A percentile compares a stretch with the other conserved stretches of the same genome.
Conservation (phyloP, 2,329 filamentous ascomycete genomes). For the Sporothrix dimorphospora region DNA sequence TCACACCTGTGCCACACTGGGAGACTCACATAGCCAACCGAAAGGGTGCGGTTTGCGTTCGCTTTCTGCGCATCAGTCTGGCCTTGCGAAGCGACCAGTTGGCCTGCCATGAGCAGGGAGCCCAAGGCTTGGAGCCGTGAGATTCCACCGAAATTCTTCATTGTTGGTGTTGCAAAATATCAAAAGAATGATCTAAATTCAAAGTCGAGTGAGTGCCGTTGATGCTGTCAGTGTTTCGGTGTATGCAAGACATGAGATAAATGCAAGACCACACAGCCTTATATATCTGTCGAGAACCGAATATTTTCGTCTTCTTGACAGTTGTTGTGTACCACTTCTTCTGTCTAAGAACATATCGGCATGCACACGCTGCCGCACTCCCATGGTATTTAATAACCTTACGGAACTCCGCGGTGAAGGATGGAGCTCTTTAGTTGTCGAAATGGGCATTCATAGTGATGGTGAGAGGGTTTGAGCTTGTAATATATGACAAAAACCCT, state of each 20-base stretch:
- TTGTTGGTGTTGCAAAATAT: not conserved
- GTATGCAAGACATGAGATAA: not conserved
- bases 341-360: not conserved
- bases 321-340: not conserved
- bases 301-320: not conserved
- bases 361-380: not conserved
- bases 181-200: not conserved
- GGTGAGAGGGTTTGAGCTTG: conserved; percentile 9
- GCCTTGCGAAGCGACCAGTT: not conserved
- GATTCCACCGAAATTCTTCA: not conserved
- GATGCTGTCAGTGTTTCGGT: not conserved
- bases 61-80: not conserved
- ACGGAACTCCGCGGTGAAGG: not conserved
- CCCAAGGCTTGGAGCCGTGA: not conserved
- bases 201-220: not conserved
- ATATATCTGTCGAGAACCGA: not conserved
- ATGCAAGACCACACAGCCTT: not conserved
- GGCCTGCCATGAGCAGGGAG: not conserved
- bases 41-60: not conserved
- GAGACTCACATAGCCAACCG: not conserved
- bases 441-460: not conserved
- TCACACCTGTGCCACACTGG: not conserved
- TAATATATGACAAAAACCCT: not conserved
- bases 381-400: not conserved
- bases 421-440: not conserved